Conservation (phyloP, 305 asterid genomes). For the Striga hermonthica region DNA sequence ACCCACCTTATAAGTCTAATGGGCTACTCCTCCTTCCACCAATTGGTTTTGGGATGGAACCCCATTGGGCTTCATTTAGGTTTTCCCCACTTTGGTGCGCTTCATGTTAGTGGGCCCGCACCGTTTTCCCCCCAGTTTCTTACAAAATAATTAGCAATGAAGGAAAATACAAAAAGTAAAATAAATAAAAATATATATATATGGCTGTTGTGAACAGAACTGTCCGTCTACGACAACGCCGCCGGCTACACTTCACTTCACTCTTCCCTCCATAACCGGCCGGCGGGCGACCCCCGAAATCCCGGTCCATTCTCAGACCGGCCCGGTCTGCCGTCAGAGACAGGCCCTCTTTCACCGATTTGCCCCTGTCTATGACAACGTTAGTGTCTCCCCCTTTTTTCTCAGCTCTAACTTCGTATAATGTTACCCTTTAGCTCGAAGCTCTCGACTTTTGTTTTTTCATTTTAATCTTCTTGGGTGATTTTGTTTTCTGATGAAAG, state of each 20-base stretch:
- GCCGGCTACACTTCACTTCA: constrained; percentile 50
- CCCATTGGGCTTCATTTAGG: too few species aligned
- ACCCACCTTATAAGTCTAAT: too few species aligned
- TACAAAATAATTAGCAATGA: too few species aligned
- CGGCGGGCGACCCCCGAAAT: constrained; percentile 30
- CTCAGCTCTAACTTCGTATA: constrained; percentile 7
- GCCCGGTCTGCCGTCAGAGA: constrained; percentile 57
- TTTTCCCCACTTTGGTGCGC: too few species aligned
- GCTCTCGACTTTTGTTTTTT: constrained; percentile 17
- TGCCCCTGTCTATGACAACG: constrained; percentile 87
- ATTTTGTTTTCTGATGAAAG: neutral
- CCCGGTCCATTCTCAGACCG: constrained; percentile 34
- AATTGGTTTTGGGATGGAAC: too few species aligned
- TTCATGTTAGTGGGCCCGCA: too few species aligned
- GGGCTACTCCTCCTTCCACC: too few species aligned
- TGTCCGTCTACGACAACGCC: too few species aligned
- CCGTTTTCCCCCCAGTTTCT: too few species aligned
- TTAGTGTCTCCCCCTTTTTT: constrained; percentile 32
- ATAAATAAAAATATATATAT: too few species aligned
- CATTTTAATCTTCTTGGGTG: constrained; percentile 18
- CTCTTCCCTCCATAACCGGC: constrained; percentile 38
- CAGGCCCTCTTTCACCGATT: constrained; percentile 72
- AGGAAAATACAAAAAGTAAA: too few species aligned
- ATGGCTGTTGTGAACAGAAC: too few species aligned
- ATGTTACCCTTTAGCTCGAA: constrained; percentile 22